Percentiles rank a stretch among this genome's conserved stretches.
Evolutionary conservation across 2,329 filamentous ascomycete genomes (phyloP).

Genomic region (Byssoonygena ceratinophila): DNA sequence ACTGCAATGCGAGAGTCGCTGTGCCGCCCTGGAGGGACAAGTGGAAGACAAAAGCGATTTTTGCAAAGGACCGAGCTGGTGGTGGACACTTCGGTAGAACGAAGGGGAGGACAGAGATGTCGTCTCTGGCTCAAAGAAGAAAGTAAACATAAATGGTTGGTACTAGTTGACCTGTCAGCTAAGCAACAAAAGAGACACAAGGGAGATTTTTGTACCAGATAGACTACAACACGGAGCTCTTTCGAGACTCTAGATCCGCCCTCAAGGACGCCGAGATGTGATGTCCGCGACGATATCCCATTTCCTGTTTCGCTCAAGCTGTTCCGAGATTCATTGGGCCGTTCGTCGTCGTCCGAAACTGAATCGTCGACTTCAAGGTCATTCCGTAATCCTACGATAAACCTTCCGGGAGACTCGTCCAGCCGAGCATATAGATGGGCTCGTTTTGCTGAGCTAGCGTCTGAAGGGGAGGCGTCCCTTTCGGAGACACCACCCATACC

Average conservation of each 20-base stretch:
- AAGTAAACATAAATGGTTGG: slow-evolving; percentile 44
- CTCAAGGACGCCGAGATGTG: slow-evolving; percentile 4
- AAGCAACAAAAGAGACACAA: neutral
- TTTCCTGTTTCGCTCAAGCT: neutral
- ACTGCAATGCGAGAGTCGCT: slow-evolving; percentile 28
- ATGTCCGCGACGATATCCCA: slow-evolving; percentile 8
- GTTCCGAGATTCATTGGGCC: neutral
- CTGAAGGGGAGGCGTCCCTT: slow-evolving; percentile 11
- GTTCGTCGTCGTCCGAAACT: slow-evolving; percentile 22
- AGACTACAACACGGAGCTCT: slow-evolving; percentile 32
- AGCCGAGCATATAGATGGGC: slow-evolving; percentile 18
- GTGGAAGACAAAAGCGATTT: slow-evolving; percentile 39
- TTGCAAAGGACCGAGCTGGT: slow-evolving; percentile 41
- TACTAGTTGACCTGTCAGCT: slow-evolving; percentile 7
- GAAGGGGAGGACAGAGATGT: slow-evolving; percentile 32
- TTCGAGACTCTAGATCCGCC: neutral
- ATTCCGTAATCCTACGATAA: slow-evolving; percentile 37
- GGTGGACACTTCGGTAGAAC: slow-evolving; percentile 41
- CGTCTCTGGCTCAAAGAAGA: slow-evolving; percentile 38
- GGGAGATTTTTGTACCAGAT: slow-evolving; percentile 27
- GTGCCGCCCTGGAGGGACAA: slow-evolving; percentile 33
- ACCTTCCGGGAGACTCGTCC: slow-evolving; percentile 26
- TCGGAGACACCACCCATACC: slow-evolving; percentile 12
- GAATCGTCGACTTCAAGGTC: slow-evolving; percentile 31
- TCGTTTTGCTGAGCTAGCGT: slow-evolving; percentile 20